These are phyloP conservation scores for Aegilops sharonensis DNA, from an alignment of 176 grass and related monocot genomes.

Conservation along the genomic window DNA sequence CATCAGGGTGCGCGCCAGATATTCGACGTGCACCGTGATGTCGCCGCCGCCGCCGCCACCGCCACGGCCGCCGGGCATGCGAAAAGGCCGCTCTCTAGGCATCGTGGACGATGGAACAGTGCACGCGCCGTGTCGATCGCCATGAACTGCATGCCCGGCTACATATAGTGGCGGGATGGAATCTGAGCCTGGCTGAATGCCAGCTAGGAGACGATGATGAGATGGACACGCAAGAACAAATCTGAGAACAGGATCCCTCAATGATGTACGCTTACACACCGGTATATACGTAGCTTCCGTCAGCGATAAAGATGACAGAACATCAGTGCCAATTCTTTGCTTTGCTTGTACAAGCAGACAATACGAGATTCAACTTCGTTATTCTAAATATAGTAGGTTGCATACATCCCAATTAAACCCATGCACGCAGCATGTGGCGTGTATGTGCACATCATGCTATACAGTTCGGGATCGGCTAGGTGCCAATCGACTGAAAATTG, in stretches of 20 bases:
- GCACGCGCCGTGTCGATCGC: not conserved
- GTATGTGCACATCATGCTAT: too few species aligned
- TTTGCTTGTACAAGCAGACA: slow-evolving; percentile 32
- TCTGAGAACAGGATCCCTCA: not conserved
- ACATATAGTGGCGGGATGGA: not conserved
- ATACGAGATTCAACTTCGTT: not conserved
- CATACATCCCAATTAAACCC: too few species aligned
- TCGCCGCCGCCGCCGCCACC: not conserved
- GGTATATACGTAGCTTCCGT: slow-evolving; percentile 21
- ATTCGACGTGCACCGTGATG: slow-evolving; percentile 38
- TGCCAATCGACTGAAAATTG: too few species aligned
- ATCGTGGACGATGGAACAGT: not conserved
- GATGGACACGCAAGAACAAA: slow-evolving; percentile 34
- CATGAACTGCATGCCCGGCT: not conserved
- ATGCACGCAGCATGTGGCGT: too few species aligned
- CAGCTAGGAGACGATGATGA: not conserved
- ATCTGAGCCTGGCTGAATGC: not conserved
- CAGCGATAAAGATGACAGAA: slow-evolving; percentile 4
- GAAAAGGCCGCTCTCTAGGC: not conserved
- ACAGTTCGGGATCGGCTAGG: too few species aligned
- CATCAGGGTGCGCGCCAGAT: slow-evolving; percentile 31
- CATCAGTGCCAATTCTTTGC: slow-evolving; percentile 33
- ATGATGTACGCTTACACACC: not conserved
- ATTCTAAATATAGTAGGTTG: too few species aligned
- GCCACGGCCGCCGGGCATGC: not conserved